Percentiles rank a stretch among this genome's conserved stretches.
phyloP scores from a whole-genome alignment of 164 flowering plant genomes.

The Houttuynia cordata region DNA sequence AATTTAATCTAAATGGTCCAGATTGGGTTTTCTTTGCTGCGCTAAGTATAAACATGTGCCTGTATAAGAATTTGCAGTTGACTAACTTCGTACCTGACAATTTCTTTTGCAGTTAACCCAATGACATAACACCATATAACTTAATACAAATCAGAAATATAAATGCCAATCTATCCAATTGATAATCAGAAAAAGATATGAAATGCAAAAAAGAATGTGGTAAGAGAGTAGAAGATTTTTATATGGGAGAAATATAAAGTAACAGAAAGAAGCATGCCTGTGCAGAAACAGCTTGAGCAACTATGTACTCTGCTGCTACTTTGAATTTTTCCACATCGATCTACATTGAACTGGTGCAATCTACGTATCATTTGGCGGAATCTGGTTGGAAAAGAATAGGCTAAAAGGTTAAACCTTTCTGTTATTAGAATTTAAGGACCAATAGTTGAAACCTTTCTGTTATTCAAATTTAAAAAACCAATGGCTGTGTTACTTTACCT shows the following conservation, averaged over 20 bases:
- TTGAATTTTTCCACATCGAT: constrained; percentile 62
- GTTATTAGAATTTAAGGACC: neutral
- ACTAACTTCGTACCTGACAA: no score
- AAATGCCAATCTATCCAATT: no score
- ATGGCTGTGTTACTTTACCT: constrained; percentile 25
- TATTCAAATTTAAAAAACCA: neutral
- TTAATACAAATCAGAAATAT: no score
- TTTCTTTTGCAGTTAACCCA: no score
- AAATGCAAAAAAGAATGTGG: no score
- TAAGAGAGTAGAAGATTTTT: neutral
- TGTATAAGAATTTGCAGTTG: no score
- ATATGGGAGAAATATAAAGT: neutral
- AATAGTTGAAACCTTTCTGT: neutral
- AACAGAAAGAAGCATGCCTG: constrained; percentile 26
- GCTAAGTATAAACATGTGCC: no score
- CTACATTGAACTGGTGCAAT: constrained; percentile 70
- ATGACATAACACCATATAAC: no score
- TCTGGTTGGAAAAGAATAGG: constrained; percentile 19
- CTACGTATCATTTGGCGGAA: constrained; percentile 35
- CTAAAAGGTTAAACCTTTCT: neutral
- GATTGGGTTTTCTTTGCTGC: no score
- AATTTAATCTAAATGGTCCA: no score
- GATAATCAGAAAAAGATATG: no score
- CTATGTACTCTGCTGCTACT: constrained; percentile 48
- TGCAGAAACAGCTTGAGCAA: constrained; percentile 63